A percentile compares a stretch with the other conserved stretches of the same genome.
Conservation (phyloP, 441 rosid species). For the Omphalea diandra region DNA sequence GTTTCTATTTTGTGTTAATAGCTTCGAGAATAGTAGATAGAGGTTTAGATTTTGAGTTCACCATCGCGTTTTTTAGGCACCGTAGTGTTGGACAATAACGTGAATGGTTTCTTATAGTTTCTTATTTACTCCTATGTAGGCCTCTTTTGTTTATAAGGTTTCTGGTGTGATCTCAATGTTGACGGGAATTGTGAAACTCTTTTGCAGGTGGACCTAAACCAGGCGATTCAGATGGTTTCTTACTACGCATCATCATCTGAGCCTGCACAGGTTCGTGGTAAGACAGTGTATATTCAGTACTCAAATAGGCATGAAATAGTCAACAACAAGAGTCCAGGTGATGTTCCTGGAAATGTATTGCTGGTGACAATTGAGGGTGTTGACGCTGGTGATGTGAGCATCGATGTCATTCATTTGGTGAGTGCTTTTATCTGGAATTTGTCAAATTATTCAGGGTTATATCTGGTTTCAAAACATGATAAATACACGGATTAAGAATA, state of each 20-base stretch:
- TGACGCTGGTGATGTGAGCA: conserved; percentile 93
- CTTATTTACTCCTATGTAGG: no score
- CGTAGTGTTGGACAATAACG: no score
- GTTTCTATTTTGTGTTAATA: no score
- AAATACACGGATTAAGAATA: background rate
- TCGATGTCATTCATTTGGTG: conserved; percentile 95
- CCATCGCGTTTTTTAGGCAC: no score
- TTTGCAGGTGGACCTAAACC: conserved; percentile 78
- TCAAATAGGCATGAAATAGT: conserved; percentile 97
- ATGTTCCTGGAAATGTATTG: conserved; percentile 94
- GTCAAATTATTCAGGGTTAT: background rate
- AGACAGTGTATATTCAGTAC: conserved; percentile 93
- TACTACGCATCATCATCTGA: conserved; percentile 97
- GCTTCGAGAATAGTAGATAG: no score
- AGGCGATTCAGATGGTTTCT: conserved; percentile 97
- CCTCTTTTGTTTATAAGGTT: no score
- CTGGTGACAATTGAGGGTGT: conserved; percentile 96
- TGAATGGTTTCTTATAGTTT: no score
- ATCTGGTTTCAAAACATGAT: background rate
- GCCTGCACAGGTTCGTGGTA: conserved; percentile 98
- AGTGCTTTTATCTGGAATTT: no score
- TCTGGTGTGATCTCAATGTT: background rate
- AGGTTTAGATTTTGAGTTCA: no score
- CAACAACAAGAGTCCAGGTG: conserved; percentile 99
- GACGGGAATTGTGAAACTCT: background rate